A percentile compares a stretch with the other conserved stretches of the same genome.
phyloP scores from a whole-genome alignment of 805 yeast genomes.

The Candida michaelii region DNA sequence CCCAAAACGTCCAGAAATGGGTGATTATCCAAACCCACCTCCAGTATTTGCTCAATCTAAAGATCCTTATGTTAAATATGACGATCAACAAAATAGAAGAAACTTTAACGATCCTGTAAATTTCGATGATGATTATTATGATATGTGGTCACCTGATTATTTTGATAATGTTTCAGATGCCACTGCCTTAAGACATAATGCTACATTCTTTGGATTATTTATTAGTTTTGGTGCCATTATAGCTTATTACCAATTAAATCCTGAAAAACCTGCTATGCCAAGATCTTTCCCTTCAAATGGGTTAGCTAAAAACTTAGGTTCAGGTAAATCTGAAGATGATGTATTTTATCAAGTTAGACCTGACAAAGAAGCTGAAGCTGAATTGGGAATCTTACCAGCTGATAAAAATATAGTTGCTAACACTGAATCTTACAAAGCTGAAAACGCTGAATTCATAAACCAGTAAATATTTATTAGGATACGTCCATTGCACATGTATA shows the following conservation, averaged over 20 bases:
- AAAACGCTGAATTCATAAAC: slow-evolving; percentile 38
- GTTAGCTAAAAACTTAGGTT: slow-evolving; percentile 72
- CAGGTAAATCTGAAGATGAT: slow-evolving; percentile 47
- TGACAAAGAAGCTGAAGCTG: slow-evolving; percentile 37
- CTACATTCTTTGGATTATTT: slow-evolving; percentile 44
- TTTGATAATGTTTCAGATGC: slow-evolving; percentile 58
- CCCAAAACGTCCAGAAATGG: slow-evolving; percentile 42
- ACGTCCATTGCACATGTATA: slow-evolving; percentile 12
- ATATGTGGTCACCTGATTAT: slow-evolving; percentile 86
- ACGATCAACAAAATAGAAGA: slow-evolving; percentile 79
- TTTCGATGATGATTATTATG: slow-evolving; percentile 69
- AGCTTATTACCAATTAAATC: slow-evolving; percentile 50
- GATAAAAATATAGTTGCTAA: slow-evolving; percentile 29
- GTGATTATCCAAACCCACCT: slow-evolving; percentile 65
- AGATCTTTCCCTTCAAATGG: slow-evolving; percentile 77
- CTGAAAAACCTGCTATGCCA: slow-evolving; percentile 71
- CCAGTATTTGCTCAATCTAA: slow-evolving; percentile 60
- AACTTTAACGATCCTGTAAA: slow-evolving; percentile 72
- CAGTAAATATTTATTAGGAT: slow-evolving; percentile 17
- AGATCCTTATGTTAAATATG: slow-evolving; percentile 72
- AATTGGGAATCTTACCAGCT: slow-evolving; percentile 35
- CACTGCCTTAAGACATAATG: slow-evolving; percentile 59
- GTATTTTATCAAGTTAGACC: slow-evolving; percentile 43
- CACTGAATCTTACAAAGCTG: slow-evolving; percentile 31
- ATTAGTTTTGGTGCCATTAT: slow-evolving; percentile 45